Percentiles rank a stretch among this genome's conserved stretches.
These are phyloP conservation scores for Lactarius hatsudake DNA, from an alignment of 768 basidiomycete genomes.

Conservation along the genomic window DNA sequence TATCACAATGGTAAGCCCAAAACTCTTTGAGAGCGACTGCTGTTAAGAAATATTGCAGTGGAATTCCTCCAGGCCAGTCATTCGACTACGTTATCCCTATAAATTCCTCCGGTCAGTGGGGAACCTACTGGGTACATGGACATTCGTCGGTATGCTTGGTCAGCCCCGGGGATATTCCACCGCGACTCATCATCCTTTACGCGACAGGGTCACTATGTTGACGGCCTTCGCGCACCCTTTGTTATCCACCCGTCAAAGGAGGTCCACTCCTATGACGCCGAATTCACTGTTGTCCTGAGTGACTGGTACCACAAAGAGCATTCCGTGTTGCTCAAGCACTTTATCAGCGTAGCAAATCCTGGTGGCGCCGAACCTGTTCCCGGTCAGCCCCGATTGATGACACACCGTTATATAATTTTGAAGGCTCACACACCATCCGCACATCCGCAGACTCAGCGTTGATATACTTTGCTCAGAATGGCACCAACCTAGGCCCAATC, in stretches of 20 bases:
- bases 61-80: constrained; percentile 69
- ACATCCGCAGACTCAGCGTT: constrained; percentile 60
- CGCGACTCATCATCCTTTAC: background rate
- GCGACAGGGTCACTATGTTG: constrained; percentile 80
- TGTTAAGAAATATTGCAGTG: constrained; percentile 41
- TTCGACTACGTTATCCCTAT: constrained; percentile 77
- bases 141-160: constrained; percentile 49
- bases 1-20: constrained; percentile 73
- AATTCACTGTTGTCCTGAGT: constrained; percentile 79
- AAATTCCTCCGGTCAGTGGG: constrained; percentile 65
- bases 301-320: constrained; percentile 95
- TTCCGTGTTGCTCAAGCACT: constrained; percentile 54
- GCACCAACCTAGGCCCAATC: constrained; percentile 62
- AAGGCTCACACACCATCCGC: background rate
- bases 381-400: constrained; percentile 40
- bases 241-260: constrained; percentile 69
- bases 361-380: constrained; percentile 87
- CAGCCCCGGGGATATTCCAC: background rate
- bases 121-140: constrained; percentile 80
- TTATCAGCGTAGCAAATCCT: constrained; percentile 73
- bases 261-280: constrained; percentile 78
- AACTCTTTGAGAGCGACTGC: background rate
- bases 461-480: constrained; percentile 81
- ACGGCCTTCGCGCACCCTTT: constrained; percentile 87
- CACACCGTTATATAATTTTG: background rate